phyloP scores from a whole-genome alignment of 768 basidiomycete genomes.

The Tephrocybe sp. region DNA sequence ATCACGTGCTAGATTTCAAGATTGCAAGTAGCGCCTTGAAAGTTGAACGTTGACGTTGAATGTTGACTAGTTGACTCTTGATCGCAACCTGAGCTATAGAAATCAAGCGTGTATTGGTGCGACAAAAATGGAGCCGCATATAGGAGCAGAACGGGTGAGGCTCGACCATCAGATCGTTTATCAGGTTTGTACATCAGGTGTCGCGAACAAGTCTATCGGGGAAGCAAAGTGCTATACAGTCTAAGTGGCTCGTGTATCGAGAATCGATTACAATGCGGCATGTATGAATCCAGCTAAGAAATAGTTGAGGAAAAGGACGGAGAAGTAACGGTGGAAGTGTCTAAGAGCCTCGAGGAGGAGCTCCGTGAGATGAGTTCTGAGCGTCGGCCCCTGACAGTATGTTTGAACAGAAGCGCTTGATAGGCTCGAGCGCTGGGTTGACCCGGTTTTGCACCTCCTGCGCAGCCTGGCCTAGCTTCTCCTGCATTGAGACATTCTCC shows the following conservation, averaged over 20 bases:
- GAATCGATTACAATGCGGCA: neutral
- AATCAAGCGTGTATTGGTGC: no score
- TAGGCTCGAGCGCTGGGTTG: conserved; percentile 56
- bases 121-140: no score
- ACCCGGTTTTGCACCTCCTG: conserved; percentile 62
- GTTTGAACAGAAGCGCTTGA: conserved; percentile 42
- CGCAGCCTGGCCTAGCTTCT: conserved; percentile 58
- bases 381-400: conserved; percentile 31
- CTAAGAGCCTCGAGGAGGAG: conserved; percentile 1
- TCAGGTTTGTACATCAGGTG: no score
- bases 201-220: neutral
- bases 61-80: no score
- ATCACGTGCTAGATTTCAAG: neutral
- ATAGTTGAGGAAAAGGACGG: neutral
- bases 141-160: no score
- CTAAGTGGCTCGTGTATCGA: conserved; percentile 1
- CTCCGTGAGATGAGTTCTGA: conserved; percentile 6
- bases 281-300: neutral
- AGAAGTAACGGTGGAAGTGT: neutral
- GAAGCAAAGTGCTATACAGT: neutral
- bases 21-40: no score
- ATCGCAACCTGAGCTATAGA: no score
- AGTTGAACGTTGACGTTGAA: no score
- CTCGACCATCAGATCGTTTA: neutral
- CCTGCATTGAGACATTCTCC: conserved; percentile 57